Evolutionary conservation across 2,329 filamentous ascomycete species (phyloP).

Genomic region (Pseudocercospora eumusae): DNA sequence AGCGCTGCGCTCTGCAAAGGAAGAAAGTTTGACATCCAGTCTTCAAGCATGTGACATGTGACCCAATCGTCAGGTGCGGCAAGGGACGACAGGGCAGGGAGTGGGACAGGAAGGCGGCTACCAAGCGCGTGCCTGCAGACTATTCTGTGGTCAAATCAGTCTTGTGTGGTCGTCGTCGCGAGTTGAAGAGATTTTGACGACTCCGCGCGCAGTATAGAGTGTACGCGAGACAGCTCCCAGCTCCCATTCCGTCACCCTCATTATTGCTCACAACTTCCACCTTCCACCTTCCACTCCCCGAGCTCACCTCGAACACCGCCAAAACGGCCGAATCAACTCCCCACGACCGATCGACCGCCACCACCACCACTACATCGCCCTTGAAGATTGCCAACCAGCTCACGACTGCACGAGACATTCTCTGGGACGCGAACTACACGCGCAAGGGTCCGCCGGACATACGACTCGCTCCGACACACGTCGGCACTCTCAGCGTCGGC

Average conservation of each 20-base stretch:
- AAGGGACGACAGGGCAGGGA: too few species aligned
- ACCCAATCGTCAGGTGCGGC: slow-evolving; percentile 6
- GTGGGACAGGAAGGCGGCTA: slow-evolving; percentile 5
- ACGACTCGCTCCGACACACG: slow-evolving; percentile 51
- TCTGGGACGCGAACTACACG: slow-evolving; percentile 54
- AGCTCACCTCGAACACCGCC: slow-evolving; percentile 6
- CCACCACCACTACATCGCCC: slow-evolving; percentile 18
- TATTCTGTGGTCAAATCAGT: neutral
- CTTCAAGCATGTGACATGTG: slow-evolving; percentile 6
- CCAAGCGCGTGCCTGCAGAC: slow-evolving; percentile 5
- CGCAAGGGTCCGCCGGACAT: slow-evolving; percentile 47
- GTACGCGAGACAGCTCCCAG: neutral
- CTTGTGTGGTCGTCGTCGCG: neutral
- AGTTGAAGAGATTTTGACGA: neutral
- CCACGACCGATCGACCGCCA: slow-evolving; percentile 17
- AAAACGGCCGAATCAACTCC: slow-evolving; percentile 27
- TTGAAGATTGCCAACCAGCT: slow-evolving; percentile 39
- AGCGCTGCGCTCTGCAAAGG: slow-evolving; percentile 6
- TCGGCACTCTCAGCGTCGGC: slow-evolving; percentile 50
- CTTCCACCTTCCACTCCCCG: neutral
- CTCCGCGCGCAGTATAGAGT: neutral
- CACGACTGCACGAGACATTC: slow-evolving; percentile 52
- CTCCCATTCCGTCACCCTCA: neutral
- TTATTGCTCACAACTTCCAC: neutral
- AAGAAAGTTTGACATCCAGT: slow-evolving; percentile 6